phyloP scores from a whole-genome alignment of 208 protist species.

The Crithidia acanthocephali region DNA sequence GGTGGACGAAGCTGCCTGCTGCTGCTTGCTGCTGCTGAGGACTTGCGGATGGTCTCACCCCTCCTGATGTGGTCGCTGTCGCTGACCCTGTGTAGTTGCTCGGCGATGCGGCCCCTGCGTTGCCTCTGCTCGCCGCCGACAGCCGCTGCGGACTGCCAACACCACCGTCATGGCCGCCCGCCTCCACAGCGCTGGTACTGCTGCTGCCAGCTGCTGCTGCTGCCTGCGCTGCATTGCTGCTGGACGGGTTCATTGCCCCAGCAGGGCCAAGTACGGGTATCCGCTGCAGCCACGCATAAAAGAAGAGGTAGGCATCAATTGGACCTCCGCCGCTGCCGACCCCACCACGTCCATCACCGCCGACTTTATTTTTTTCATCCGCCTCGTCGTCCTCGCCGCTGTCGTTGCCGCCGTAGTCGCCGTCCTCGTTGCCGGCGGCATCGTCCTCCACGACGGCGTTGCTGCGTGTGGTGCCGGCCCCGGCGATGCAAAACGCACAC shows the following conservation, averaged over 20 bases:
- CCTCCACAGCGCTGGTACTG: not conserved
- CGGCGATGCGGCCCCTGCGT: not conserved
- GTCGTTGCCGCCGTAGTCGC: conserved; percentile 34
- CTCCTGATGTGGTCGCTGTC: too few species aligned
- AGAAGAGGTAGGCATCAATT: conserved; percentile 62
- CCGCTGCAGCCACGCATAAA: conserved; percentile 69
- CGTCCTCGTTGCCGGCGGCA: conserved; percentile 20
- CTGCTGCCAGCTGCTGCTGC: not conserved
- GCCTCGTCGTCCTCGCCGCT: conserved; percentile 31
- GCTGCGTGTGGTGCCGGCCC: conserved; percentile 55
- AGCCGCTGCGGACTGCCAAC: not conserved
- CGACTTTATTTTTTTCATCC: conserved; percentile 10
- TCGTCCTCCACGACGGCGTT: conserved; percentile 72
- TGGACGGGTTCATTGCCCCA: not conserved
- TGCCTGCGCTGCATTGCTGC: too few species aligned
- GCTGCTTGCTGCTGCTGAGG: not conserved
- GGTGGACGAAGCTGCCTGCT: too few species aligned
- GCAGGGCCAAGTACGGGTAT: conserved; percentile 25
- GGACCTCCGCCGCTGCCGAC: conserved; percentile 20
- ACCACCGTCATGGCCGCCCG: not conserved
- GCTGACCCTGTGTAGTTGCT: not conserved
- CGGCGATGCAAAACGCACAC: conserved; percentile 65
- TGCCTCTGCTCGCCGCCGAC: not conserved
- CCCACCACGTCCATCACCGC: conserved; percentile 22
- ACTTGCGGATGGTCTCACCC: not conserved